Conservation (phyloP, 2,329 filamentous ascomycete species). For the Rutstroemia sp. region DNA sequence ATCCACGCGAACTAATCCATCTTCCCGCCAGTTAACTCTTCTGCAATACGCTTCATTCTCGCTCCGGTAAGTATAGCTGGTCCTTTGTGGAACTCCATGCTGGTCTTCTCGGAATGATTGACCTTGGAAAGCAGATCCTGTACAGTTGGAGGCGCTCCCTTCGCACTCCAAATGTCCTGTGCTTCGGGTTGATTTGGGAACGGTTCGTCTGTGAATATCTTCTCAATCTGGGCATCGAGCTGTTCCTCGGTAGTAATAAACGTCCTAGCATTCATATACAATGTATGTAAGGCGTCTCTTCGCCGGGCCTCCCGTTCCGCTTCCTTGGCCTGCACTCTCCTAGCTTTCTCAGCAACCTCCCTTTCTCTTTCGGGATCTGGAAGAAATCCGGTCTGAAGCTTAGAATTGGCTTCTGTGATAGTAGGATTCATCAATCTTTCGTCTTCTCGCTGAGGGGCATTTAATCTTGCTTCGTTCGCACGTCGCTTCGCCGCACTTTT, state of each 20-base stretch:
- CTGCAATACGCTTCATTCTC: conserved; percentile 56
- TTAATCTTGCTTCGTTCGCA: conserved; percentile 40
- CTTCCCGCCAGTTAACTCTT: conserved; percentile 62
- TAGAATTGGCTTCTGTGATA: conserved; percentile 44
- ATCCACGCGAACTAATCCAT: conserved; percentile 30
- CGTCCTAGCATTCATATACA: conserved; percentile 80
- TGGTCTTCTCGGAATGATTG: conserved; percentile 28
- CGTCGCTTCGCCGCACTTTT: conserved; percentile 42
- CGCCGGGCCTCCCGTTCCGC: conserved; percentile 50
- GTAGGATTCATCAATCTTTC: conserved; percentile 68
- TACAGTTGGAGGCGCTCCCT: conserved; percentile 36
- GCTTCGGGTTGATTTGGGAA: neutral
- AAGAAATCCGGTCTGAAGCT: conserved; percentile 42
- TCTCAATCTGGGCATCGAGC: conserved; percentile 65
- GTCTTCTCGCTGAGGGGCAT: conserved; percentile 64
- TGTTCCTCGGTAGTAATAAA: conserved; percentile 83
- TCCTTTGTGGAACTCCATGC: conserved; percentile 25
- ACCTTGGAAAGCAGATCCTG: conserved; percentile 37
- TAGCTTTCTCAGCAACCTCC: conserved; percentile 40
- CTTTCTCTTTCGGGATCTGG: conserved; percentile 57
- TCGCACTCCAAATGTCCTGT: conserved; percentile 27
- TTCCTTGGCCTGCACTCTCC: conserved; percentile 36
- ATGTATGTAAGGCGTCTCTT: conserved; percentile 67
- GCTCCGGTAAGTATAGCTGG: conserved; percentile 39
- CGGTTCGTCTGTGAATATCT: conserved; percentile 53